phyloP scores from a whole-genome alignment of 139 green algal species.

The Micromonas pusilla region DNA sequence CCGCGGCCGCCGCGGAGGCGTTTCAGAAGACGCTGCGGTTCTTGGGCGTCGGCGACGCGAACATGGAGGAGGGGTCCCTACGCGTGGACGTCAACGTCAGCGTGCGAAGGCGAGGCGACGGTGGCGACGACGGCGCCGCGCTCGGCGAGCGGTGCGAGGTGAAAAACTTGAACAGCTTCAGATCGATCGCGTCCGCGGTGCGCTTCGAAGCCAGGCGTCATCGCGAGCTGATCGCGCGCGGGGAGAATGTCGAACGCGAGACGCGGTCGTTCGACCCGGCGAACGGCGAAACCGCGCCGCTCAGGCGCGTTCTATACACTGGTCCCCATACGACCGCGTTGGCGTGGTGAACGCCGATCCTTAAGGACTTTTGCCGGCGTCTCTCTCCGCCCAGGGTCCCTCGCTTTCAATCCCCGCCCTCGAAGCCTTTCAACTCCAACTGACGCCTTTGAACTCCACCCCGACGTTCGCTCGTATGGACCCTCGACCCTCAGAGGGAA shows the following conservation, averaged over 20 bases:
- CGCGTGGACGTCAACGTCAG: constrained; percentile 29
- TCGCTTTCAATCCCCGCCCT: too few relatives aligned
- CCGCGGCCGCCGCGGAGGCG: not conserved
- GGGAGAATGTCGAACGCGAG: constrained; percentile 17
- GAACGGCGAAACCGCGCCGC: constrained; percentile 16
- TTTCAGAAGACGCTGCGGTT: constrained; percentile 1
- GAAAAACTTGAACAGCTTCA: constrained; percentile 99
- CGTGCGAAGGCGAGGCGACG: constrained; percentile 17
- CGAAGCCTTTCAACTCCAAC: too few relatives aligned
- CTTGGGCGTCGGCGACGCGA: constrained; percentile 9
- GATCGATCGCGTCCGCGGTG: constrained; percentile 84
- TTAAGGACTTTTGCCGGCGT: too few relatives aligned
- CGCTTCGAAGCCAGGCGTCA: constrained; percentile 84
- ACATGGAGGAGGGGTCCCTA: constrained; percentile 28
- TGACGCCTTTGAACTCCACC: too few relatives aligned
- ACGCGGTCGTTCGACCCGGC: constrained; percentile 30
- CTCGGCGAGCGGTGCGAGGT: constrained; percentile 92
- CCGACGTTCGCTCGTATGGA: too few relatives aligned
- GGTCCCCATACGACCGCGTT: too few relatives aligned
- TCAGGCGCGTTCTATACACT: too few relatives aligned
- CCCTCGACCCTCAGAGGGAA: too few relatives aligned
- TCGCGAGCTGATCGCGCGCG: constrained; percentile 23
- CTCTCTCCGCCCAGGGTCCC: too few relatives aligned
- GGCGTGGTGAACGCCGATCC: too few relatives aligned
- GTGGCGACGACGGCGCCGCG: not conserved